Evolutionary conservation across 495 filamentous ascomycete genomes (phyloP).

Genomic region (Melanomma pulvis-pyrius): DNA sequence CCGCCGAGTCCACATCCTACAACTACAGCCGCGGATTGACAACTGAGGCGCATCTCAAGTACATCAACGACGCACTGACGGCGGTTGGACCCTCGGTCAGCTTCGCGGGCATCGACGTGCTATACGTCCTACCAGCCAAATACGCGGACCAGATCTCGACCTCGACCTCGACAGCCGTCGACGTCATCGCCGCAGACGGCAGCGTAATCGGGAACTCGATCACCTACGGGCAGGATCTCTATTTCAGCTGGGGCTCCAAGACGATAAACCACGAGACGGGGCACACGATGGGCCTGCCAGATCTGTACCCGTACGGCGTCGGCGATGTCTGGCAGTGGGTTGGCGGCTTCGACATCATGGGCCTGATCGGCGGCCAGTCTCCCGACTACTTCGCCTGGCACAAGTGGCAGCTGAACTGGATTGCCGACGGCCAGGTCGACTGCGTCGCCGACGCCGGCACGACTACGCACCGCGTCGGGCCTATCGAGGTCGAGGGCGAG

Average conservation of each 20-base stretch:
- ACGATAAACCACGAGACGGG: conserved; percentile 25
- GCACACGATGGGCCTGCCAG: conserved; percentile 19
- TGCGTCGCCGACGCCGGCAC: conserved; percentile 4
- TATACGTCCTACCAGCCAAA: conserved; percentile 15
- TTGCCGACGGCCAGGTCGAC: conserved; percentile 19
- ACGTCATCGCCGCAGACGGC: conserved; percentile 15
- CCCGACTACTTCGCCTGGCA: conserved; percentile 27
- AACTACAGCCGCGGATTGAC: conserved; percentile 16
- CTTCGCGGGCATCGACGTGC: conserved; percentile 18
- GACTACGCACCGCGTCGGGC: conserved; percentile 18
- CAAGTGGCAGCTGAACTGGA: conserved; percentile 25
- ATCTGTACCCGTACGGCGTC: conserved; percentile 14
- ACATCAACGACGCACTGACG: conserved; percentile 24
- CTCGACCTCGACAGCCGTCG: background rate
- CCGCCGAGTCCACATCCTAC: conserved; percentile 7
- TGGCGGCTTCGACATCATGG: conserved; percentile 27
- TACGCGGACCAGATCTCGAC: conserved; percentile 1
- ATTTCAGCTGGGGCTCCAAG: conserved; percentile 15
- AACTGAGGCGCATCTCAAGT: conserved; percentile 8
- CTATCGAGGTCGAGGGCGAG: conserved; percentile 14
- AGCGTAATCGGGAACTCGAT: conserved; percentile 2
- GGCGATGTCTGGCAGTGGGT: background rate
- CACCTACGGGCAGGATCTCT: conserved; percentile 24
- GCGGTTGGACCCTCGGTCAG: conserved; percentile 2
- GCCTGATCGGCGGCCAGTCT: conserved; percentile 16